These are phyloP conservation scores for Oemleria cerasiformis DNA, from an alignment of 306 rosid genomes.

Conservation along the genomic window DNA sequence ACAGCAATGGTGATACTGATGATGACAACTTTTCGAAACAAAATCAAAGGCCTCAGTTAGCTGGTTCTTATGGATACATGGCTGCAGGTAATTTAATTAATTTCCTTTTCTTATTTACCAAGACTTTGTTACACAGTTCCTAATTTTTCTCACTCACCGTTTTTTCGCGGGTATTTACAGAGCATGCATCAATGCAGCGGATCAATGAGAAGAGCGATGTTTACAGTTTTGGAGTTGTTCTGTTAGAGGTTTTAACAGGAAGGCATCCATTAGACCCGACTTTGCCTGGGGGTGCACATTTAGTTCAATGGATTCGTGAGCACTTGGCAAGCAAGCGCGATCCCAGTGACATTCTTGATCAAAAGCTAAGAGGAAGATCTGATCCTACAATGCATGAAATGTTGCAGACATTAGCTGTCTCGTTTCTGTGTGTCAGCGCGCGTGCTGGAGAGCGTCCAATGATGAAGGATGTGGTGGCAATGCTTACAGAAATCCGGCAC, in stretches of 20 bases:
- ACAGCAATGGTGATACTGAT: slow-evolving; percentile 29
- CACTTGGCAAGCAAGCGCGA: slow-evolving; percentile 53
- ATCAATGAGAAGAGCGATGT: slow-evolving; percentile 77
- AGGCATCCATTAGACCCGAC: slow-evolving; percentile 91
- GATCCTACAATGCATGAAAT: slow-evolving; percentile 68
- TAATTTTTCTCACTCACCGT: background rate
- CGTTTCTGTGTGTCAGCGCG: slow-evolving; percentile 54
- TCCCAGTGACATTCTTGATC: slow-evolving; percentile 58
- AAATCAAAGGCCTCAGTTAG: slow-evolving; percentile 51
- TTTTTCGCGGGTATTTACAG: slow-evolving; percentile 30
- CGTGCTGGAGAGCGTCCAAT: slow-evolving; percentile 62
- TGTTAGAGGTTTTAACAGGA: slow-evolving; percentile 81
- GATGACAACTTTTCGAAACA: slow-evolving; percentile 31
- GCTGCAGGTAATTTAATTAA: slow-evolving; percentile 62
- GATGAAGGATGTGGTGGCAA: slow-evolving; percentile 74
- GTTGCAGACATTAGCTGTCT: slow-evolving; percentile 73
- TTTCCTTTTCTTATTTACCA: background rate
- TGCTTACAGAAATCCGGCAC: slow-evolving; percentile 71
- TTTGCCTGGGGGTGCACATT: slow-evolving; percentile 54
- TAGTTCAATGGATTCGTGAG: slow-evolving; percentile 82
- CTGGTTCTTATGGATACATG: slow-evolving; percentile 87
- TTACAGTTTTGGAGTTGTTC: slow-evolving; percentile 80
- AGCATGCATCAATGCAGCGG: slow-evolving; percentile 58
- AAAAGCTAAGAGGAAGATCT: slow-evolving; percentile 58
- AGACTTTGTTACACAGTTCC: background rate